Conservation (phyloP, 2,329 filamentous ascomycete genomes). For the Paracorniculantispora psalliotae region DNA sequence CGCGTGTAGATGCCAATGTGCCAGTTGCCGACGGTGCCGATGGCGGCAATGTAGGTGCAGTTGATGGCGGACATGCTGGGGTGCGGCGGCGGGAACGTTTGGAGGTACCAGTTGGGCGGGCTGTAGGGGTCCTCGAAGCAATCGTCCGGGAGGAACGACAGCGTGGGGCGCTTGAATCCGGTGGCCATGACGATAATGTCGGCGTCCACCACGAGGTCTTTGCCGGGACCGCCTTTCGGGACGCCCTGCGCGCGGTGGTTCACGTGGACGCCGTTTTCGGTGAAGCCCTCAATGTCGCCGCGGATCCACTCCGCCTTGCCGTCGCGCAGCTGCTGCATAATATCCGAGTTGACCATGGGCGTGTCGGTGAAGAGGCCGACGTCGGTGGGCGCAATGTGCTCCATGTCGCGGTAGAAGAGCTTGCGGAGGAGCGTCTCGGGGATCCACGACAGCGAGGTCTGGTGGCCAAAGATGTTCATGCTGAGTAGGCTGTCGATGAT, state of each 20-base stretch:
- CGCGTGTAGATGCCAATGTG: conserved; percentile 88
- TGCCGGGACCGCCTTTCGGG: conserved; percentile 69
- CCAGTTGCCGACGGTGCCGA: conserved; percentile 80
- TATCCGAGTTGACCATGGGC: conserved; percentile 80
- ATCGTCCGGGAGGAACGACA: conserved; percentile 68
- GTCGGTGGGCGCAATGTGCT: conserved; percentile 62
- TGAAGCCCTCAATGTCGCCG: conserved; percentile 68
- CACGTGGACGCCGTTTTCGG: conserved; percentile 60
- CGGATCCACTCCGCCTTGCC: conserved; percentile 75
- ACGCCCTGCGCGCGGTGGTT: conserved; percentile 69
- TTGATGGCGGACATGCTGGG: conserved; percentile 75
- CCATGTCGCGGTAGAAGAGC: conserved; percentile 78
- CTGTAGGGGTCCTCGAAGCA: conserved; percentile 68
- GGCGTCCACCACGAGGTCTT: conserved; percentile 59
- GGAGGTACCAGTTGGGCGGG: conserved; percentile 84
- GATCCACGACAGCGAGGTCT: conserved; percentile 71
- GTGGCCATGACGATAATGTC: conserved; percentile 82
- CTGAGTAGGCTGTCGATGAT: conserved; percentile 68
- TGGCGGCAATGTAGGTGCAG: conserved; percentile 73
- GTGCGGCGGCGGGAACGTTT: conserved; percentile 74
- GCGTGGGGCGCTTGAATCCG: conserved; percentile 68
- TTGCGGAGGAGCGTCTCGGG: conserved; percentile 70
- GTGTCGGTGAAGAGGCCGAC: conserved; percentile 79
- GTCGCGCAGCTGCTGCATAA: conserved; percentile 68
- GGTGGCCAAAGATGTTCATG: conserved; percentile 73